Conservation (phyloP, 306 rosid species). For the Prunus fruticosa region DNA sequence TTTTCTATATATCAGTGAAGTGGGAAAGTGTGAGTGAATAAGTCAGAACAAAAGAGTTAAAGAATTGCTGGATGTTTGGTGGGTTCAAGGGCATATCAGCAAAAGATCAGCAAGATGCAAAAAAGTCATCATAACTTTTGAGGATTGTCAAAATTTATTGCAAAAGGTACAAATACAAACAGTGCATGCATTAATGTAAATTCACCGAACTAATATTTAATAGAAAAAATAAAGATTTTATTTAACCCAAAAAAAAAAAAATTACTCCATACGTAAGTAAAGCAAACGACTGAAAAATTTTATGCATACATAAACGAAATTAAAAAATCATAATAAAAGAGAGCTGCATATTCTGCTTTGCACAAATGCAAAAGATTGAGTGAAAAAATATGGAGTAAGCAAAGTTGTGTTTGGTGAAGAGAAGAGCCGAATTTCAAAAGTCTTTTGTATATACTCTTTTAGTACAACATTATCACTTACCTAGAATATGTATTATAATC, state of each 20-base stretch:
- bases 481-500: no score
- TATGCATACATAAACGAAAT: not conserved
- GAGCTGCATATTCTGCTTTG: not conserved
- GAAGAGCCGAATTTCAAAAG: not conserved
- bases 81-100: constrained; percentile 19
- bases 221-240: not conserved
- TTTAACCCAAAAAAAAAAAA: not conserved
- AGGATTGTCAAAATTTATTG: constrained; percentile 26
- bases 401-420: no score
- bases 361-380: not conserved
- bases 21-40: constrained; percentile 16
- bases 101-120: constrained; percentile 14
- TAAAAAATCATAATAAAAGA: not conserved
- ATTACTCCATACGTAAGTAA: not conserved
- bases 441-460: not conserved
- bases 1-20: constrained; percentile 31
- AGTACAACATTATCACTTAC: no score
- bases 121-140: constrained; percentile 28
- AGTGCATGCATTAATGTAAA: not conserved
- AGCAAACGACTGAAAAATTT: no score
- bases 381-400: no score
- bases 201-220: not conserved
- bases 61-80: constrained; percentile 26
- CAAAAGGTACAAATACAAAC: not conserved
- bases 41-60: not conserved